Evolutionary conservation across 1,284 basidiomycete species (phyloP), one percentile per base, ranked within the genome.

Genomic region (Trichosporon inkin): DNA sequence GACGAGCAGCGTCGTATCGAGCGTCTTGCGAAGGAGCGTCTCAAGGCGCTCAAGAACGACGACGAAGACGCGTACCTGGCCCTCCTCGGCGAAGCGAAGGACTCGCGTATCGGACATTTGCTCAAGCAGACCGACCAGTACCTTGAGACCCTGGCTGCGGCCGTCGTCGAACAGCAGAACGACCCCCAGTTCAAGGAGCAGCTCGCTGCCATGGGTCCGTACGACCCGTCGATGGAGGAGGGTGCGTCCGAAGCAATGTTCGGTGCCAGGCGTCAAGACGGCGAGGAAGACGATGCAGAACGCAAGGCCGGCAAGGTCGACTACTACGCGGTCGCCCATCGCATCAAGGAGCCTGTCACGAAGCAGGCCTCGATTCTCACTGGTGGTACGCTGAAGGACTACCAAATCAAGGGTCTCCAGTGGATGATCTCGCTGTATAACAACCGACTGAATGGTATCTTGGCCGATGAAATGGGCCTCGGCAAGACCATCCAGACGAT

Each of bases 61-160:
- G 95, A 99, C 82, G 96, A 99, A 81, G 96, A 98, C 78, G 95
- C 92, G 17, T 99, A 99, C 78, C 89, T 99, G 84, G 95, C 94
- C 77, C 88, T 99, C 70, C 94, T 99, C 71, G 96, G 99, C 79
- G 97, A 95, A 38, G 96, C 95, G 64, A 99, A 99, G 79, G 96
- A 99, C 72, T 98, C 95, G 14, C 90, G 96, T 81, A 99, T 99
- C 79, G 96, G 94, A 0, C 96, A 99, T 79, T 82, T 99, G 28
- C 81, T 99, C 62, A 84, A 89, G 55, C 95, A 99, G 81, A 99
- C 96, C 14, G 95, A 99, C 71, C 78, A 87, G 1, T 99, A 95
- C 80, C 86, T 99, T 67, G 94, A 98, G 75, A 92, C 89, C 11
- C 86, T 99, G 24, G 91, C 94, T 0, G 90, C 94, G 63, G 94